These are phyloP conservation scores for Tetradesmus obliquus DNA, from an alignment of 139 green algal genomes.

Conservation along the genomic window DNA sequence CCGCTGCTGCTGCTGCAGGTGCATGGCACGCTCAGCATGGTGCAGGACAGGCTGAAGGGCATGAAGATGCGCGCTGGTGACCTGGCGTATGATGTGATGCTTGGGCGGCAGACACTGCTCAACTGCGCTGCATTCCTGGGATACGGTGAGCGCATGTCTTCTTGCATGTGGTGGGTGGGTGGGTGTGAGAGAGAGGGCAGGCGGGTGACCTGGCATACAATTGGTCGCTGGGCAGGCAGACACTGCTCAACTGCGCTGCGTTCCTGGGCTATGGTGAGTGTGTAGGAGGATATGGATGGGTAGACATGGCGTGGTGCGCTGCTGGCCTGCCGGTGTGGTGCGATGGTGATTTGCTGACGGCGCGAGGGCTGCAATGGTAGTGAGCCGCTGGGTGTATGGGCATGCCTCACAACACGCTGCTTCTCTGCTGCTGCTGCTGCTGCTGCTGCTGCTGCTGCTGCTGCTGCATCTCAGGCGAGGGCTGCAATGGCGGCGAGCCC, in stretches of 20 bases:
- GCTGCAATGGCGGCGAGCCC: conserved; percentile 66
- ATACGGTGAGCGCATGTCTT: no score
- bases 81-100: conserved; percentile 61
- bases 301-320: no score
- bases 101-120: conserved; percentile 62
- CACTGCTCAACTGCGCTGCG: conserved; percentile 61
- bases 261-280: conserved; percentile 45
- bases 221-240: conserved; percentile 60
- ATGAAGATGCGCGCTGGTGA: conserved; percentile 41
- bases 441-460: neutral
- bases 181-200: no score
- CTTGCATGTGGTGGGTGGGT: no score
- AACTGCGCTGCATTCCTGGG: conserved; percentile 60
- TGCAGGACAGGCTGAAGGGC: conserved; percentile 61
- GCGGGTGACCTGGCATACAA: no score
- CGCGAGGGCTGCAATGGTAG: conserved; percentile 60
- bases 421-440: no score
- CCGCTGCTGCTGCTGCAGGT: conserved; percentile 41
- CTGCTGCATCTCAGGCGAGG: neutral
- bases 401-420: no score
- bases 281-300: no score
- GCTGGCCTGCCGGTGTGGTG: no score
- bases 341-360: no score
- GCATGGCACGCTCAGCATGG: conserved; percentile 57
- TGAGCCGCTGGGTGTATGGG: conserved; percentile 35